Conservation (phyloP, 2,329 filamentous ascomycete species). For the Pyrenophora graminea region DNA sequence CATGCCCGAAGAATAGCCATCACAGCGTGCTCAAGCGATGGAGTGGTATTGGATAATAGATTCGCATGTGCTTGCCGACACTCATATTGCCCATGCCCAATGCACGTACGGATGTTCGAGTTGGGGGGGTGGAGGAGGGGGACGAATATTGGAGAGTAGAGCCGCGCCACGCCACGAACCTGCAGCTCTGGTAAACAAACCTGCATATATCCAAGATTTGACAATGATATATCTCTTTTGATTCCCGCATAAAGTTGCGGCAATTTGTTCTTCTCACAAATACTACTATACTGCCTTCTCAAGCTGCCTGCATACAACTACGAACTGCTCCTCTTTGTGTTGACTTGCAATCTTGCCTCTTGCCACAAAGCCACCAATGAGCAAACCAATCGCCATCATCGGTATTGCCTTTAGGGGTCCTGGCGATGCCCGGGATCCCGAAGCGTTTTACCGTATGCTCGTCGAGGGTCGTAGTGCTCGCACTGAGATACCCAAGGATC, state of each 20-base stretch:
- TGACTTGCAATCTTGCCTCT: background rate
- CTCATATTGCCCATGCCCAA: background rate
- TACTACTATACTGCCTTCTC: background rate
- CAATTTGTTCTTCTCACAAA: background rate
- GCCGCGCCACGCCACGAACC: no score
- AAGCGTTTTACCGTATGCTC: conserved; percentile 21
- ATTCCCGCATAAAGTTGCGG: background rate
- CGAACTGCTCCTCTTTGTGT: background rate
- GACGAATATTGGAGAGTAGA: no score
- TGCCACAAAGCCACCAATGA: background rate
- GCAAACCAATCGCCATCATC: conserved; percentile 6
- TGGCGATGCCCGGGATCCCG: conserved; percentile 8
- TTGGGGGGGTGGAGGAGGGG: background rate
- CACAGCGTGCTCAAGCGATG: conserved; percentile 1
- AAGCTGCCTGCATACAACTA: background rate
- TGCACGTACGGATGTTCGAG: background rate
- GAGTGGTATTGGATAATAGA: background rate
- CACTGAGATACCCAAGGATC: conserved; percentile 31
- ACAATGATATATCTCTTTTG: background rate
- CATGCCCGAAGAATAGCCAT: background rate
- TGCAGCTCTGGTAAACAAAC: no score
- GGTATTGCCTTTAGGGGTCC: conserved; percentile 7
- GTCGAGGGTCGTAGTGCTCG: conserved; percentile 36
- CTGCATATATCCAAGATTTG: no score
- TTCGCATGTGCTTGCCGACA: background rate